A percentile compares a stretch with the other conserved stretches of the same genome.
phyloP scores from a whole-genome alignment of 1,139 yeast genomes.

The Protomyces lactucae-debilis region DNA sequence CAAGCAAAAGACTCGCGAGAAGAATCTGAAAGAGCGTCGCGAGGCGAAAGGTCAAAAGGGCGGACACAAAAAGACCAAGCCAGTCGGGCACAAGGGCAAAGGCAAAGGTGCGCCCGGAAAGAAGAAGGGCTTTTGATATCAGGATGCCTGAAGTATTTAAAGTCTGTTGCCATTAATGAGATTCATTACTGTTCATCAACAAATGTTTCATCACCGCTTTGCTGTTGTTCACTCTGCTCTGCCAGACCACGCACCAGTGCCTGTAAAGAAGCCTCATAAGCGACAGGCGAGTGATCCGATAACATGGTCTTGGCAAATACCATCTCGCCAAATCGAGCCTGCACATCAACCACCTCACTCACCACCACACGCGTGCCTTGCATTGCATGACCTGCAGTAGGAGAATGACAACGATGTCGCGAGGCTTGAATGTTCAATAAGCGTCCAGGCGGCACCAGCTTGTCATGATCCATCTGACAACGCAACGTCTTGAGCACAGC shows the following conservation, averaged over 20 bases:
- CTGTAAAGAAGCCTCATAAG: not conserved
- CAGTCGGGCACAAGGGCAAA: conserved; percentile 19
- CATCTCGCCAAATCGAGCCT: not conserved
- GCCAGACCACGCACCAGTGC: not conserved
- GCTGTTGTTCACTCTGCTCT: not conserved
- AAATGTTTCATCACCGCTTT: not conserved
- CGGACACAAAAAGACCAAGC: conserved; percentile 23
- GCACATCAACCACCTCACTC: not conserved
- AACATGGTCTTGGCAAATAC: not conserved
- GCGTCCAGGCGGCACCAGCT: not conserved
- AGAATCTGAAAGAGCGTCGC: conserved; percentile 57
- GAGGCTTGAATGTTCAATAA: not conserved
- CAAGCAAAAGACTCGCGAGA: conserved; percentile 80
- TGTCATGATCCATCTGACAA: not conserved
- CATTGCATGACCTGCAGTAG: not conserved
- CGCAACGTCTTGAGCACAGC: not conserved
- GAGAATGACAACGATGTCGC: not conserved
- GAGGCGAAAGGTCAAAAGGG: conserved; percentile 22
- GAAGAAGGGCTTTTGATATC: not conserved
- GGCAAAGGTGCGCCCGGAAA: conserved; percentile 1
- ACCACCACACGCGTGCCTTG: not conserved
- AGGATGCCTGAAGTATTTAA: too few relatives aligned
- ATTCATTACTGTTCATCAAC: too few relatives aligned
- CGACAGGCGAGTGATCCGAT: not conserved
- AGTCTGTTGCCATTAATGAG: too few relatives aligned